phyloP scores from a whole-genome alignment of 148 eudicot species.

The Chenopodium formosanum region DNA sequence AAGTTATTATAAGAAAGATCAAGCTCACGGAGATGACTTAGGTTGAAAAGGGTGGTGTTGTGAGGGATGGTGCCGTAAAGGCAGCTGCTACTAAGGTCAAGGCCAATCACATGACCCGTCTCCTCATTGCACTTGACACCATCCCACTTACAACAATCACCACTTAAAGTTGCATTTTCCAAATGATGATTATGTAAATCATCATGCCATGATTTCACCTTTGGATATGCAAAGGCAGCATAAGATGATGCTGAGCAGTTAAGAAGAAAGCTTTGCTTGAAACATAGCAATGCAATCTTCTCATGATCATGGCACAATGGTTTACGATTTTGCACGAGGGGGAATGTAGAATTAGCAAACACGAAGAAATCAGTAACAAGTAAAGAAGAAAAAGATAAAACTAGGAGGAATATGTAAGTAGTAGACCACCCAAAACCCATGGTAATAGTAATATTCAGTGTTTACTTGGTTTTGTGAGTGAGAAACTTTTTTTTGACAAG shows the following conservation, averaged over 20 bases:
- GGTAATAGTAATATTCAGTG: neutral
- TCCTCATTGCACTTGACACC: too few species aligned
- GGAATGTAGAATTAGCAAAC: neutral
- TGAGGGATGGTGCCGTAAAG: too few species aligned
- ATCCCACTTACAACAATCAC: too few species aligned
- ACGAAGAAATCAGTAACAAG: neutral
- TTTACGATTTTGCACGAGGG: too few species aligned
- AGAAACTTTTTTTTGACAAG: too few species aligned
- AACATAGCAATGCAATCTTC: neutral
- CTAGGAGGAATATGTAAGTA: neutral
- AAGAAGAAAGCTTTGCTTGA: constrained; percentile 7
- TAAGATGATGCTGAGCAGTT: neutral
- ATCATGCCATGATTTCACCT: constrained; percentile 13
- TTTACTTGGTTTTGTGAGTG: too few species aligned
- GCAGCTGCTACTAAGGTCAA: too few species aligned
- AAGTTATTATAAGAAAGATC: too few species aligned
- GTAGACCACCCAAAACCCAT: neutral
- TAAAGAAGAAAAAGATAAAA: neutral
- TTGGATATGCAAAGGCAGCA: neutral
- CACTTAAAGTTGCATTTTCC: too few species aligned
- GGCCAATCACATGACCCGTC: too few species aligned
- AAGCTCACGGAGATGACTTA: too few species aligned
- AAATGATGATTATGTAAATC: neutral
- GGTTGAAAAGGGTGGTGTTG: too few species aligned
- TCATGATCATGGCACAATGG: constrained; percentile 5